phyloP scores from a whole-genome alignment of 768 basidiomycete genomes.

The Lactarius hatsudake region DNA sequence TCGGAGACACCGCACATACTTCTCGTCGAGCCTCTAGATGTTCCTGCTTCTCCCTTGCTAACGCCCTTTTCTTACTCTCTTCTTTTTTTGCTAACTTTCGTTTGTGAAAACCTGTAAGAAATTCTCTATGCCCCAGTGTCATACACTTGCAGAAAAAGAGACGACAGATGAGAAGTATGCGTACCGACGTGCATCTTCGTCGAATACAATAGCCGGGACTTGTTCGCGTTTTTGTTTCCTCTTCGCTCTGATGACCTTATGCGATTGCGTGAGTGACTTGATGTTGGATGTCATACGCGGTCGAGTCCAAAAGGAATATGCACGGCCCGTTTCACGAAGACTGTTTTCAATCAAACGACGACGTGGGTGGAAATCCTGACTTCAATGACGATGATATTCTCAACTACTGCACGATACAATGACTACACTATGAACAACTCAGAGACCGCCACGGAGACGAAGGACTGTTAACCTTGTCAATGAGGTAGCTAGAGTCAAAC shows the following conservation, averaged over 20 bases:
- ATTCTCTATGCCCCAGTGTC: conserved; percentile 54
- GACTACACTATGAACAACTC: conserved; percentile 14
- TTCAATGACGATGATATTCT: conserved; percentile 7
- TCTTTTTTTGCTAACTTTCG: conserved; percentile 85
- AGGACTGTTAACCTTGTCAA: conserved; percentile 33
- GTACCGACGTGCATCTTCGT: conserved; percentile 71
- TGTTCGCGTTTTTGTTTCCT: conserved; percentile 63
- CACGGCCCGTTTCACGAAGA: conserved; percentile 7
- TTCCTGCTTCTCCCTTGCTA: conserved; percentile 73
- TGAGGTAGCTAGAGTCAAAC: neutral
- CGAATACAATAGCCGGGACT: conserved; percentile 79
- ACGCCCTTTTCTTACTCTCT: conserved; percentile 66
- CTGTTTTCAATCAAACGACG: neutral
- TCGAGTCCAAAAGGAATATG: neutral
- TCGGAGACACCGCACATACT: conserved; percentile 43
- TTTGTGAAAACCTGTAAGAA: conserved; percentile 91
- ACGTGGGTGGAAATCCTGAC: neutral
- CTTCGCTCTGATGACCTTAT: conserved; percentile 63
- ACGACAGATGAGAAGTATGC: neutral
- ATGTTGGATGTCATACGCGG: conserved; percentile 42
- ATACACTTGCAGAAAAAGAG: neutral
- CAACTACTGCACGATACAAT: conserved; percentile 6
- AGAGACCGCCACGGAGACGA: conserved; percentile 49
- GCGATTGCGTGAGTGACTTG: conserved; percentile 58
- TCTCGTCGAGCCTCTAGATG: conserved; percentile 73